Evolutionary conservation across 2,329 filamentous ascomycete genomes (phyloP).

Genomic region (Daldinia eschscholtzii): DNA sequence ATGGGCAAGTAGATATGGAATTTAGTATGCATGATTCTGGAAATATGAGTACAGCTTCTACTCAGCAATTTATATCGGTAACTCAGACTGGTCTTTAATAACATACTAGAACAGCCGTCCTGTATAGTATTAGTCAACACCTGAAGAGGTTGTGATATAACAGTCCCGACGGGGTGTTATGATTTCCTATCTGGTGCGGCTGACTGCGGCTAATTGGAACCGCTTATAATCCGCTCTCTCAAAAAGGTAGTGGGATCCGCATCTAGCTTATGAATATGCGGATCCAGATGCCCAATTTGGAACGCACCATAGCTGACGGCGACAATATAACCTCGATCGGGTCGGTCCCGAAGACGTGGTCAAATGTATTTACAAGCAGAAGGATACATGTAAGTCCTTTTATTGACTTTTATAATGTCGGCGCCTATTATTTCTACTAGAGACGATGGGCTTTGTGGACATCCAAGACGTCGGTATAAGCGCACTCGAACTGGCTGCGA

Average conservation of each 20-base stretch:
- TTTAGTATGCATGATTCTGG: neutral
- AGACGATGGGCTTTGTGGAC: neutral
- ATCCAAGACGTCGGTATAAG: constrained; percentile 24
- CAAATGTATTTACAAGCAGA: neutral
- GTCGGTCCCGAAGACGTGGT: neutral
- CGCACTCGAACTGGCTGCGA: constrained; percentile 43
- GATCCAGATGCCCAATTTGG: constrained; percentile 14
- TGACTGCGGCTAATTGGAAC: constrained; percentile 2
- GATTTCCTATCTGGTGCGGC: neutral
- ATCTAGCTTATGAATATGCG: constrained; percentile 19
- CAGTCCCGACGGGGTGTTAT: neutral
- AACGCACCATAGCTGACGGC: neutral
- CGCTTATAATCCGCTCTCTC: neutral
- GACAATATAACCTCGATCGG: constrained; percentile 2
- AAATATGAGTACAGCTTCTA: neutral
- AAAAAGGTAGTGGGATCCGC: constrained; percentile 14
- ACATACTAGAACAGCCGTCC: neutral
- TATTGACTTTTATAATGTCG: neutral
- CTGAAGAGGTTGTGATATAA: neutral
- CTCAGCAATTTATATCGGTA: neutral
- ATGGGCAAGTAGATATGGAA: neutral
- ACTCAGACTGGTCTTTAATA: neutral
- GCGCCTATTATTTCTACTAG: neutral
- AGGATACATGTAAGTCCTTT: neutral
- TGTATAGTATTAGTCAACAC: constrained; percentile 1